Base-by-base conservation (phyloP, 768 basidiomycete species). In the Amanita brunnescens region DNA sequence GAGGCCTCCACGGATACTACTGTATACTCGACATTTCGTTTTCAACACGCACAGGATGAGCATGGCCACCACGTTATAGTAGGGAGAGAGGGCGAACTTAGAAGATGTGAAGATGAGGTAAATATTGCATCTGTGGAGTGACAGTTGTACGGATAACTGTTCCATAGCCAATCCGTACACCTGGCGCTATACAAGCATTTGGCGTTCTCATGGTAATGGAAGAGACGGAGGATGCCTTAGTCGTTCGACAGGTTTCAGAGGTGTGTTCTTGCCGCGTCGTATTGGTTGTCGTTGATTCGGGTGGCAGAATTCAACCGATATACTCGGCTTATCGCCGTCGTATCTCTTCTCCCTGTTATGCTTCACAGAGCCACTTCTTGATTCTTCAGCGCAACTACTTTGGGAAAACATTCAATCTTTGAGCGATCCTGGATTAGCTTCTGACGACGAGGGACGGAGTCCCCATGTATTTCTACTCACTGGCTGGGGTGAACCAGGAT, bases 111-210 rank as follows among this genome's bases (percentile, higher is more conserved):
- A 62, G 88, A 91, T 60, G 87, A 91, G 75, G 85, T 80, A 38
- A 16, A 52, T 49, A 20, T n/a, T 26, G 3, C 10, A 18, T 29
- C 6, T n/a, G 30, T 29, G 12, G 38, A 1, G 6, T 16, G 14
- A 8, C 37, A 14, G 2, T 14, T 21, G 32, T 29, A 54, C 58
- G 57, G 13, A 29, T 48, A 20, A 38, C 34, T 4, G 20, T 32
- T 43, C 33, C 39, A 6, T 49, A 86, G 83, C 90, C 89, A 0
- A 92, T 92, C 43, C 79, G 82, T 0, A 81, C 83, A 0, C 90
- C 88, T 10, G 89, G 89, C 2, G 82, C 88, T 1, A 77, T 91
- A 1, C 90, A 92, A 68, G 82, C 80, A 0, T 92, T 85, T 59
- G 89, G 88, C n/a, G 83, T 91, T 0, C 72, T 91, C 3, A 76